Evolutionary conservation across 2,329 filamentous ascomycete genomes (phyloP).

Genomic region (Diplodia scrobiculata): DNA sequence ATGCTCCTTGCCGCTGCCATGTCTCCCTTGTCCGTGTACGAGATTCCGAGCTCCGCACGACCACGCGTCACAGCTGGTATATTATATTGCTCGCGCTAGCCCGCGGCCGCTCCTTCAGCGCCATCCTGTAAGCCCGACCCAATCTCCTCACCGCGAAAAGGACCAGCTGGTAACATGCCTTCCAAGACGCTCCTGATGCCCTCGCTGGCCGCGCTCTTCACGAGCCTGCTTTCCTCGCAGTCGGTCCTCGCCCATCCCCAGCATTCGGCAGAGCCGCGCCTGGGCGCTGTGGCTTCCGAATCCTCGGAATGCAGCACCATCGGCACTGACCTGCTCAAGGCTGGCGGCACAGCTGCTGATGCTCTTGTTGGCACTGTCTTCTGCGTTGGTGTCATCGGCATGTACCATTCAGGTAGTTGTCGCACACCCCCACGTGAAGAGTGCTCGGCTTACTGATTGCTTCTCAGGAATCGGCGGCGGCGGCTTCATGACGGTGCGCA

Average conservation of each 20-base stretch:
- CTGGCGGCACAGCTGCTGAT: constrained; percentile 57
- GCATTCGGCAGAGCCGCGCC: constrained; percentile 18
- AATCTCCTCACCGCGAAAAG: not conserved
- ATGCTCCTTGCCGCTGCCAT: not conserved
- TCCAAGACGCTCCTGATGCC: constrained; percentile 25
- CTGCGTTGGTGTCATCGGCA: constrained; percentile 54
- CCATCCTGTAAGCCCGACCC: constrained; percentile 1
- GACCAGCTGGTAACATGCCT: constrained; percentile 9
- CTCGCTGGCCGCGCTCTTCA: constrained; percentile 25
- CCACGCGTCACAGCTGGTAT: constrained; percentile 13
- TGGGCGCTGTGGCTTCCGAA: constrained; percentile 53
- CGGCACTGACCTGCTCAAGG: constrained; percentile 50
- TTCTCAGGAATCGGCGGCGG: constrained; percentile 78
- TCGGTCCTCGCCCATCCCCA: constrained; percentile 20
- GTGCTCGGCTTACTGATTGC: not conserved
- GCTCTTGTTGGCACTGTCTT: constrained; percentile 52
- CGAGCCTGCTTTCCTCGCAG: constrained; percentile 25
- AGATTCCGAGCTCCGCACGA: not conserved
- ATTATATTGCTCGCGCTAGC: constrained; percentile 1
- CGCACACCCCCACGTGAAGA: too few relatives aligned
- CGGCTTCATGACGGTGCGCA: constrained; percentile 82
- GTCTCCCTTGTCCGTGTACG: constrained; percentile 3
- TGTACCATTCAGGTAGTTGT: constrained; percentile 47
- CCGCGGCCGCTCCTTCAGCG: not conserved
- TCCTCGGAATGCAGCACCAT: constrained; percentile 51